Evolutionary conservation across 2,329 filamentous ascomycete species (phyloP).

Genomic region (Lithohypha guttulata): DNA sequence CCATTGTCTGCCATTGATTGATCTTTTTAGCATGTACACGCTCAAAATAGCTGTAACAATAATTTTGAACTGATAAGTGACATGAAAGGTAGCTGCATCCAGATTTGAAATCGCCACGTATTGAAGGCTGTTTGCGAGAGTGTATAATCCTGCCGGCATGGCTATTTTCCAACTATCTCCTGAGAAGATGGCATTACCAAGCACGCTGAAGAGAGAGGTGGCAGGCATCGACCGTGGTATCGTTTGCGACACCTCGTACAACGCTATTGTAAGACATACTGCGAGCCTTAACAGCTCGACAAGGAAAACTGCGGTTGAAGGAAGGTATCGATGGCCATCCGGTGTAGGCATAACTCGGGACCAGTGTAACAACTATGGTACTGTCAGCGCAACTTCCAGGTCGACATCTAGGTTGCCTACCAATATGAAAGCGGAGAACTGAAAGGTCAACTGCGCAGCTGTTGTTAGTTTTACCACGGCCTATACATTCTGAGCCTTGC

Average conservation of each 20-base stretch:
- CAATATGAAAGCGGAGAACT: constrained; percentile 35
- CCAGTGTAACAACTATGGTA: constrained; percentile 79
- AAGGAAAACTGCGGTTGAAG: constrained; percentile 86
- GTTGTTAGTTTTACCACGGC: constrained; percentile 12
- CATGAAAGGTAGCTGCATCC: constrained; percentile 85
- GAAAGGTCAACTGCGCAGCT: constrained; percentile 30
- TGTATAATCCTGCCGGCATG: constrained; percentile 79
- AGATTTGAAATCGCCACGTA: constrained; percentile 86
- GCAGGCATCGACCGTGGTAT: constrained; percentile 69
- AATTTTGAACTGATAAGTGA: constrained; percentile 90
- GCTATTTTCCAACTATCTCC: constrained; percentile 92
- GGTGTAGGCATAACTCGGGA: constrained; percentile 82
- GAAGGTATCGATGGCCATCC: constrained; percentile 77
- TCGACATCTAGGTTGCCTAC: constrained; percentile 27
- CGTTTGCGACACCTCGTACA: constrained; percentile 74
- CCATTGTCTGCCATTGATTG: constrained; percentile 66
- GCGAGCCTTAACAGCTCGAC: constrained; percentile 86
- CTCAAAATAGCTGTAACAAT: constrained; percentile 82
- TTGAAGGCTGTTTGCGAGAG: constrained; percentile 84
- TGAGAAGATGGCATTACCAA: constrained; percentile 71
- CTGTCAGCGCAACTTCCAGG: constrained; percentile 12
- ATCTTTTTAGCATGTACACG: constrained; percentile 61
- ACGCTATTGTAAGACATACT: constrained; percentile 72
- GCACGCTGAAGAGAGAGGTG: constrained; percentile 66
- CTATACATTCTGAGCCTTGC: constrained; percentile 11